phyloP scores from a whole-genome alignment of 495 filamentous ascomycete species.

The Articulospora tetracladia region DNA sequence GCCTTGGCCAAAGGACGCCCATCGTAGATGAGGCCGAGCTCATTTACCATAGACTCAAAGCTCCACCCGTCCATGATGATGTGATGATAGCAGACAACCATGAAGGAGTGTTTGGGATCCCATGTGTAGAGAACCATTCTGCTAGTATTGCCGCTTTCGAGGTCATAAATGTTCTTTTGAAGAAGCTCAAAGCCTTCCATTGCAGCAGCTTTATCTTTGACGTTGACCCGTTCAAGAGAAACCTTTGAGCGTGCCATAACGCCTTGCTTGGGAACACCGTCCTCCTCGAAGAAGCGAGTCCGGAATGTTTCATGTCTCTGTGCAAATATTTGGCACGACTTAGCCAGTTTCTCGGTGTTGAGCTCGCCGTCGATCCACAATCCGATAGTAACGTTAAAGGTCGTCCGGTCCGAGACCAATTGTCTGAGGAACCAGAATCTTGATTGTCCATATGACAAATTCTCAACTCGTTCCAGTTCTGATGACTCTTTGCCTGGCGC shows the following conservation, averaged over 20 bases:
- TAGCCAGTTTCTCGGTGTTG: neutral
- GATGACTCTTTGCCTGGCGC: no score
- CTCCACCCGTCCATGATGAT: slow-evolving; percentile 47
- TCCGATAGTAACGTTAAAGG: slow-evolving; percentile 29
- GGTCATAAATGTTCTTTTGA: slow-evolving; percentile 19
- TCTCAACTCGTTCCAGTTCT: neutral
- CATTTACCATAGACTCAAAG: slow-evolving; percentile 32
- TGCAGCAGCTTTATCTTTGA: slow-evolving; percentile 15
- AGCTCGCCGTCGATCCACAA: slow-evolving; percentile 3
- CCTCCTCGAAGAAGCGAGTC: slow-evolving; percentile 23
- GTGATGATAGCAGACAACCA: slow-evolving; percentile 33
- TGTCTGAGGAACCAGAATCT: neutral
- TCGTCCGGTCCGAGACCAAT: slow-evolving; percentile 25
- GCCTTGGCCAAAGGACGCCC: slow-evolving; percentile 13
- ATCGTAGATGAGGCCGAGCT: slow-evolving; percentile 38
- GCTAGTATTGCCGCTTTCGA: slow-evolving; percentile 20
- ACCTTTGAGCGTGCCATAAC: slow-evolving; percentile 14
- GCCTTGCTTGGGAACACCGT: slow-evolving; percentile 9
- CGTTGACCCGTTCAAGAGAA: slow-evolving; percentile 7
- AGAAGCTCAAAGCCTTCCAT: slow-evolving; percentile 15
- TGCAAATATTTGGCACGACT: slow-evolving; percentile 6
- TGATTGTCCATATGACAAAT: neutral
- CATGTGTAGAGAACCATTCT: slow-evolving; percentile 16
- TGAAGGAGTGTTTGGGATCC: slow-evolving; percentile 5
- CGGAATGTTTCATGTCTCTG: slow-evolving; percentile 17